Conservation (phyloP, 1,284 basidiomycete genomes). For the Austropuccinia psidii region DNA sequence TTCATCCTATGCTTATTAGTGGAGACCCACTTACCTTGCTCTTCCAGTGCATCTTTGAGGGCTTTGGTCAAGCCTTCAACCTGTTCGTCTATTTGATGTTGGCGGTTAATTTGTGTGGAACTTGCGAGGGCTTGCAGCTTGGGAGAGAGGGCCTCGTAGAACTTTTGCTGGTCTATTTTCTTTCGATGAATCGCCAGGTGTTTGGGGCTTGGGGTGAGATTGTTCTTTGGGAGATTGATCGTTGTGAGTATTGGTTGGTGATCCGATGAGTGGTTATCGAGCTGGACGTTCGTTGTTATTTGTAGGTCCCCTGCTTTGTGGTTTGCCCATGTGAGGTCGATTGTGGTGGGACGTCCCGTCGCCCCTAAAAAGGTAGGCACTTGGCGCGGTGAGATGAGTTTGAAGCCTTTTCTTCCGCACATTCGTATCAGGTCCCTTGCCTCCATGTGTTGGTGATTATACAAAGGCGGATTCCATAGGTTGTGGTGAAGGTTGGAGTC, state of each 20-base stretch:
- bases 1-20: background rate
- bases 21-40: background rate
- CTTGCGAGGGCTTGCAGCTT: background rate
- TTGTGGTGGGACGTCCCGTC: background rate
- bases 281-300: background rate
- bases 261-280: background rate
- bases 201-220: background rate
- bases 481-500: slow-evolving; percentile 19
- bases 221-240: background rate
- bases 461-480: background rate
- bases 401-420: background rate
- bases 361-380: background rate
- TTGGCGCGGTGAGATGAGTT: background rate
- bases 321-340: background rate
- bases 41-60: no score
- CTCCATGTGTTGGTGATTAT: background rate
- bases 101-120: no score
- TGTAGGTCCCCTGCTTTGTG: background rate
- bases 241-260: no score
- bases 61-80: background rate
- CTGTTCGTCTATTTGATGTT: background rate
- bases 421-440: background rate
- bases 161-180: background rate
- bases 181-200: background rate
- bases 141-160: background rate